These are phyloP conservation scores for Saccharomyces kudriavzevii DNA, from an alignment of 805 yeast species.

Conservation along the genomic window DNA sequence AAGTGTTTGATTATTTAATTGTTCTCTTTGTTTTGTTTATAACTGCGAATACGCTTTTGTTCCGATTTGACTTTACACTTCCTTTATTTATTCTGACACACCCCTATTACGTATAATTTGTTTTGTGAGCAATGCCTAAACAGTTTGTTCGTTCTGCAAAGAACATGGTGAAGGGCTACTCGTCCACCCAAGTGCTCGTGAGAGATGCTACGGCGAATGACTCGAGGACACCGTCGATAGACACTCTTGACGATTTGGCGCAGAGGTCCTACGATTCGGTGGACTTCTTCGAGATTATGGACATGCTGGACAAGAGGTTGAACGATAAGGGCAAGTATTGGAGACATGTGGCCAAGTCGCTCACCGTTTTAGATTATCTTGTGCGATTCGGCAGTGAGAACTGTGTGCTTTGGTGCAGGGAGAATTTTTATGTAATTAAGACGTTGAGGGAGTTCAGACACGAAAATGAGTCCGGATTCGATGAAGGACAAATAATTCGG, in stretches of 20 bases:
- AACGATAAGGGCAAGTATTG: conserved; percentile 96
- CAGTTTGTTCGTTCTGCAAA: conserved; percentile 74
- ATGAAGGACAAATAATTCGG: conserved; percentile 82
- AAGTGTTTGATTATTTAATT: not conserved
- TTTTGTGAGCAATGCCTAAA: conserved; percentile 49
- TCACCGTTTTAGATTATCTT: conserved; percentile 81
- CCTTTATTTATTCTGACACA: not conserved
- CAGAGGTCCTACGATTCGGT: conserved; percentile 60
- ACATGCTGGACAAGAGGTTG: conserved; percentile 82
- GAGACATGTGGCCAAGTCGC: conserved; percentile 90
- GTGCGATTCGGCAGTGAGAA: conserved; percentile 81
- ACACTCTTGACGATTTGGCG: conserved; percentile 78
- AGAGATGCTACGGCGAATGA: conserved; percentile 91
- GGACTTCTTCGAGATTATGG: conserved; percentile 84
- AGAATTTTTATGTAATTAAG: conserved; percentile 78
- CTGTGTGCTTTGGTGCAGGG: conserved; percentile 86
- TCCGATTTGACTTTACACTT: not conserved
- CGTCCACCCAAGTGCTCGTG: conserved; percentile 76
- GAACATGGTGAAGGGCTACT: conserved; percentile 71
- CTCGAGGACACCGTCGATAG: conserved; percentile 71
- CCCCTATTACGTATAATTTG: not conserved
- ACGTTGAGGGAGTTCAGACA: conserved; percentile 85
- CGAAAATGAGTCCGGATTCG: conserved; percentile 66
- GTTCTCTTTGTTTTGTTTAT: not conserved
- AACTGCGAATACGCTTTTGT: not conserved